A percentile compares a stretch with the other conserved stretches of the same genome.
Conservation (phyloP, 2,329 filamentous ascomycete species). For the Leptographium lundbergii region DNA sequence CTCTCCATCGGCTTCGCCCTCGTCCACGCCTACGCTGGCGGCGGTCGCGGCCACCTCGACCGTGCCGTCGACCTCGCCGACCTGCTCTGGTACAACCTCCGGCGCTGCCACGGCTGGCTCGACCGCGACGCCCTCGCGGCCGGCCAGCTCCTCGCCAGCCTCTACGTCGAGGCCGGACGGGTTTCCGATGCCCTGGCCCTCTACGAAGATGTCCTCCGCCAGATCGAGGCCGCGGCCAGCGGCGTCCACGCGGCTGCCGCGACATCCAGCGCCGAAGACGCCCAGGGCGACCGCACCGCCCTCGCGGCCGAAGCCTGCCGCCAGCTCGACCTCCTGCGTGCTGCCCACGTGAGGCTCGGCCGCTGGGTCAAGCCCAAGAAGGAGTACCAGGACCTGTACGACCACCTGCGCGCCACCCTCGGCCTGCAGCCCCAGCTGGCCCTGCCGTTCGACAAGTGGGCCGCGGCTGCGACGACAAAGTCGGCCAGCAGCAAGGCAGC, state of each 20-base stretch:
- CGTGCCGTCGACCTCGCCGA: constrained; percentile 19
- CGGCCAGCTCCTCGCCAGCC: constrained; percentile 17
- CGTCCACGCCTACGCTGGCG: constrained; percentile 19
- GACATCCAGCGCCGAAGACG: constrained; percentile 2
- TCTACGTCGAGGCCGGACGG: constrained; percentile 16
- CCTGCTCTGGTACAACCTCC: constrained; percentile 22
- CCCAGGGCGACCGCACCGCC: constrained; percentile 4
- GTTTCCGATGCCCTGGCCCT: constrained; percentile 17
- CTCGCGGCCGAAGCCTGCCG: constrained; percentile 12
- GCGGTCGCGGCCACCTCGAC: constrained; percentile 12
- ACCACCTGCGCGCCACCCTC: constrained; percentile 9
- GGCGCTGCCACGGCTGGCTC: constrained; percentile 19
- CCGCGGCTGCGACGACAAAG: not conserved
- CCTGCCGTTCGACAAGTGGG: constrained; percentile 13
- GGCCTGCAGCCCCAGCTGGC: constrained; percentile 7
- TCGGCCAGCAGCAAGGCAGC: not conserved
- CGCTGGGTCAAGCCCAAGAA: constrained; percentile 14
- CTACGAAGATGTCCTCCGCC: constrained; percentile 18
- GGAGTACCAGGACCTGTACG: constrained; percentile 13
- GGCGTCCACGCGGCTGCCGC: not conserved
- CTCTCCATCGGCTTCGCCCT: constrained; percentile 19
- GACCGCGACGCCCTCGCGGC: constrained; percentile 17
- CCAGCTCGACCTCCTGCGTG: constrained; percentile 13
- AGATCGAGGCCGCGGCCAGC: constrained; percentile 12
- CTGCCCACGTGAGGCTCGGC: constrained; percentile 10